Conservation (phyloP, 257 asterid genomes). For the Eustoma russellianum region DNA sequence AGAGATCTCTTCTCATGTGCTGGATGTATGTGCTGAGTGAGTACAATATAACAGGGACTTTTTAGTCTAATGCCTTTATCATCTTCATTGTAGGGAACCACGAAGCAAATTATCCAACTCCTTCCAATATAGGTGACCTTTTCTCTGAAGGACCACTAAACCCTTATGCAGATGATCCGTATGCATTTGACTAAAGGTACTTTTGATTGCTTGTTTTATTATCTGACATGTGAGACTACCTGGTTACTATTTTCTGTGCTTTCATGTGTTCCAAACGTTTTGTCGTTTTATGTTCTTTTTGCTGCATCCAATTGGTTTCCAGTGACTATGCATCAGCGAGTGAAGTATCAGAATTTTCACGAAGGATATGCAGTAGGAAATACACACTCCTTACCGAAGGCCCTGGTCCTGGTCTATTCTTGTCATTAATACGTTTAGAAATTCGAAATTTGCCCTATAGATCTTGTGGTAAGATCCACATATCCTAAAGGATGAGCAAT, state of each 20-base stretch:
- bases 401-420: neutral
- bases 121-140: slow-evolving; percentile 82
- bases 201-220: neutral
- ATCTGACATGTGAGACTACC: neutral
- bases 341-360: neutral
- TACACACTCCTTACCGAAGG: neutral
- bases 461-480: neutral
- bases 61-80: neutral
- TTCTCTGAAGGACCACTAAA: slow-evolving; percentile 93
- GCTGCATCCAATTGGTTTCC: neutral
- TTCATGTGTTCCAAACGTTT: neutral
- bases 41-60: neutral
- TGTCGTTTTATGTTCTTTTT: neutral
- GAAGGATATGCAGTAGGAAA: neutral
- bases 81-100: slow-evolving; percentile 32
- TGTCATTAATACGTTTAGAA: neutral
- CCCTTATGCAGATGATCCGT: slow-evolving; percentile 96
- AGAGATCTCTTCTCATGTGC: neutral
- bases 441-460: neutral
- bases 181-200: slow-evolving; percentile 89
- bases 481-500: neutral
- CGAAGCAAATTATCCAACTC: slow-evolving; percentile 36
- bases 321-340: neutral
- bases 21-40: neutral
- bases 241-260: neutral